Evolutionary conservation across 108 stramenopile genomes (phyloP), one percentile per base, ranked within the genome.

Genomic region (Conticribra weissflogii): DNA sequence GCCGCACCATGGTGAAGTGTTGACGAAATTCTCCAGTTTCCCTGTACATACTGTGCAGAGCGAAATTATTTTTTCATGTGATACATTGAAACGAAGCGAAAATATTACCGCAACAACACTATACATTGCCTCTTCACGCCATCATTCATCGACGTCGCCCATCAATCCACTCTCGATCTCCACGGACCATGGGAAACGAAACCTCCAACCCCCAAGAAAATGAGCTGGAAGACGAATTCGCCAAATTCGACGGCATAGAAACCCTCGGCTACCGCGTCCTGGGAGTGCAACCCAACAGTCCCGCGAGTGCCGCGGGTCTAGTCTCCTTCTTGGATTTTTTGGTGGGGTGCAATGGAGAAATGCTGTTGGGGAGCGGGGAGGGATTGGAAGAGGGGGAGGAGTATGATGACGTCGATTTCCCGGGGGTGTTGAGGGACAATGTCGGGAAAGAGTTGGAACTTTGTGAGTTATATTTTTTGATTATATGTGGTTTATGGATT

Each of bases 321-420:
- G 97, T 98, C 2, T 79, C 82, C 44, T 98, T 97, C 72, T 92
- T 98, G 58, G 98, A 97, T 68, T 97, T 98, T 72, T 83, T 98
- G 36, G 96, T 98, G 2, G 95, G 90, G 0, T 88, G 83, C 57
- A 85, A 94, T 63, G 86, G 82, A 1, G 44, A 74, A 46, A 86
- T 94, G 87, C 56, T 91, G 22, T 54, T 94, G 52, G 92, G 86
- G 19, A 86, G 83, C 45, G 92, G 92, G 0, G 87, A 89, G 58
- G 82, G 74, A 25, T 63, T 89, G 17, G 68, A 86, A 31, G 85
- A 88, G 65, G 92, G 87, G 2, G 92, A 90, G 1, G 89, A 89
- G 76, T 90, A 94, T 53, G 86, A 88, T 44, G 92, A 94, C 74
- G 66, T 94, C 14, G 92, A 94, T 63, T 88, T 88, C 23, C 86